Evolutionary conservation across 176 grass and related monocot species (phyloP), one percentile per base, ranked within the genome.

Genomic region (Lolium perenne): DNA sequence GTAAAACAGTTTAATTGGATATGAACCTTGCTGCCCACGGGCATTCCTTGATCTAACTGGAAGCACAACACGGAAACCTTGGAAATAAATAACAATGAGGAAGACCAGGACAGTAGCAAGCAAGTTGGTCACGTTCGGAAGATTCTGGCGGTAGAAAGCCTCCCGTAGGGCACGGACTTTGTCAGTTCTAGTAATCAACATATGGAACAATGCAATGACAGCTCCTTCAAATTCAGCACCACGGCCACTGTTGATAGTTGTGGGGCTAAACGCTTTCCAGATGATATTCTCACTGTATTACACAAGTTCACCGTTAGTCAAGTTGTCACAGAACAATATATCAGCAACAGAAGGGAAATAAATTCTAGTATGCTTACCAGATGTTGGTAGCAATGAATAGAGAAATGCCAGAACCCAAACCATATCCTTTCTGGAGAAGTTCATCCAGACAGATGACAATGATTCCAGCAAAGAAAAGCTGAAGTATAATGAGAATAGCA

Each of bases 371-470:
- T 49, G 83, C 86, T 81, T 88, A 98, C 96, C 96, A 98, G 68
- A 98, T 95, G 78, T 98, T 98, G 69, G 96, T 98, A 85, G 96
- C 96, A 10, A 98, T 98, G 79, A 98, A 98, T 32, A 95, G 82
- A 88, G 96, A 98, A 79, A 98, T 95, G 71, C 93, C 93, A 89
- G 96, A 95, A 43, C 96, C 96, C 75, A 98, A 83, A 91, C 96
- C 96, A 91, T 98, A 98, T 71, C 96, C 96, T 87, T 98, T 98
- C 91, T 98, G 96, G 80, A 98, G 96, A 84, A 95, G 82, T 85
- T 98, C 96, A 79, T 98, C 93, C 75, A 98, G 80, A 62, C 96
- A 98, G 68, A 98, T 94, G 69, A 98, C 96, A 84, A 95, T 94
- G 74, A 98, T 98, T 50, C 96, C 93, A 84, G 96, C 96, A 89